Evolutionary conservation across 495 filamentous ascomycete genomes (phyloP), one percentile per base, ranked within the genome.

Genomic region (Hypoxylon cercidicola): DNA sequence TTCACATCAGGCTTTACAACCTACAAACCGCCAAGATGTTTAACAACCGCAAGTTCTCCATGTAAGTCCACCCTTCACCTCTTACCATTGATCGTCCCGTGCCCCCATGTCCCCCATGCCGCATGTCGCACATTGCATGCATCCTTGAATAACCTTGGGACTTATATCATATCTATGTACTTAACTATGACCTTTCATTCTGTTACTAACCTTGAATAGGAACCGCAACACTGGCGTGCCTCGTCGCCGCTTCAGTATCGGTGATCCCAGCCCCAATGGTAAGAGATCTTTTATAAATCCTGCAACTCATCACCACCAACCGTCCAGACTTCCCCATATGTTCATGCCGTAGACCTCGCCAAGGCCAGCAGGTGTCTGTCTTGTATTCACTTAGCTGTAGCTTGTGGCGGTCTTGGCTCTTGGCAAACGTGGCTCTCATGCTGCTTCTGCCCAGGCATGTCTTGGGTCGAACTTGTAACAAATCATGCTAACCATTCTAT

Each of bases 151-250:
- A n/a, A 43, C 34, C 28, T 35, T 46, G 15, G 23, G 25, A 46
- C 7, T 3, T 28, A 28, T 28, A 28, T 28, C 7, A 60, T 32
- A 18, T 35, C 43, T 57, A 39, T 51, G 60, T 39, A 47, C 19
- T 20, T 15, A 15, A n/a, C n/a, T n/a, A n/a, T n/a, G n/a, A n/a
- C n/a, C n/a, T n/a, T n/a, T n/a, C n/a, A n/a, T n/a, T n/a, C n/a
- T n/a, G n/a, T n/a, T 16, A 6, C 12, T 18, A 60, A 28, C 25
- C 25, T 28, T 28, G 21, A 21, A 61, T n/a, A 74, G 69, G 72
- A 86, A 86, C 70, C 73, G 83, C 55, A 80, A 82, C 66, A 84
- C 84, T 43, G 84, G 84, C 34, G 75, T 80, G 11, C 84, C 83
- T 25, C 73, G 72, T n/a, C 74, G 84, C 39, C 78, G 83, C 52